Evolutionary conservation across 805 yeast genomes (phyloP), one percentile per base, ranked within the genome.

Genomic region (Cyberlindnera euphorbiiphila): DNA sequence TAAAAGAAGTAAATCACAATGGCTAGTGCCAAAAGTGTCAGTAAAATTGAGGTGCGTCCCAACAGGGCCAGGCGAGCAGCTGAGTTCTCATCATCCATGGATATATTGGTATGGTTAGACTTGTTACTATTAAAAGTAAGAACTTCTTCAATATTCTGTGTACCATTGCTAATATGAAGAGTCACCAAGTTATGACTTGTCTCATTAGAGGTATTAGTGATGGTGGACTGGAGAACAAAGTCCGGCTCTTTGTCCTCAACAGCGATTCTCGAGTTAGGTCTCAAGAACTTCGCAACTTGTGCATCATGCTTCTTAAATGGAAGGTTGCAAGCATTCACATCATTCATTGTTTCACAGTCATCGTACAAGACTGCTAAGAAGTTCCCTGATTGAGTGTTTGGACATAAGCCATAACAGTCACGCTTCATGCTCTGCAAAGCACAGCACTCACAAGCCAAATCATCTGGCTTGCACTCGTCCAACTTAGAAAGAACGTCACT

Each of bases 361-460:
- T 64, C 59, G 40, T 63, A 60, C 36, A 72, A 51, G 8, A 68
- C 72, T 10, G 68, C 61, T 38, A 74, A 55, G 43, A 71, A 70
- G 45, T 67, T 68, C 14, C 70, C 69, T 14, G 71, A 62, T 1
- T 74, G 52, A 14, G 68, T 66, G 21, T 68, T 68, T 16, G 73
- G 73, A 49, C 78, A 73, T 42, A 73, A 56, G 13, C 65, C 66
- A 50, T 67, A 70, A 49, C 78, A 72, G 26, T 61, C 63, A 32
- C 57, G 57, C 25, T 64, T 60, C 57, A 73, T 63, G 36, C 68
- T 64, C 51, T 73, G 78, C 24, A 74, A 59, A 9, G 78, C 77
- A 54, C 78, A 72, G 45, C 79, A 73, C 44, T 72, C 77, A 54
- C 78, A 74, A 2, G 76, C 76, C 45, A 71, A 57, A 54, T 73